Conservation (phyloP, 1,139 yeast species). For the Torulaspora pretoriensis region DNA sequence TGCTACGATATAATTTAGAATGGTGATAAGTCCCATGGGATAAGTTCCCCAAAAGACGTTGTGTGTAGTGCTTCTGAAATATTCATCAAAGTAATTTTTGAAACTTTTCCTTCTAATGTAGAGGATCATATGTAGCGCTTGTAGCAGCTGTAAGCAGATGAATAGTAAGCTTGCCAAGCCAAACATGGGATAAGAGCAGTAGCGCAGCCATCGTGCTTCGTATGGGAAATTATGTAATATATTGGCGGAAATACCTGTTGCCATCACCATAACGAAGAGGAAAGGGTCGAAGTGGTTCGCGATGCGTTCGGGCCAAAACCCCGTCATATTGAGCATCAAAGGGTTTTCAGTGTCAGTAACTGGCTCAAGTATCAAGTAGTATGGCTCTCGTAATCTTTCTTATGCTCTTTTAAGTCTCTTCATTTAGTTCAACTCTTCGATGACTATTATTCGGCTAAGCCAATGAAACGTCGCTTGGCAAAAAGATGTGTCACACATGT, state of each 20-base stretch:
- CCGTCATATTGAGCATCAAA: not conserved
- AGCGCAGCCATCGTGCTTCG: conserved; percentile 54
- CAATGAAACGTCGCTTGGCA: no score
- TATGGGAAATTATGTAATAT: conserved; percentile 64
- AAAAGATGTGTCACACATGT: no score
- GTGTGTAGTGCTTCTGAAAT: conserved; percentile 40
- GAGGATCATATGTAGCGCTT: conserved; percentile 19
- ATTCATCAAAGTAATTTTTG: conserved; percentile 18
- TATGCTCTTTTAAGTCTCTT: no score
- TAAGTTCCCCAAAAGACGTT: conserved; percentile 70
- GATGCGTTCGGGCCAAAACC: conserved; percentile 1
- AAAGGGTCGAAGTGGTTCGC: conserved; percentile 44
- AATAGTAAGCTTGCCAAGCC: conserved; percentile 52
- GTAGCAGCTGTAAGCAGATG: conserved; percentile 38
- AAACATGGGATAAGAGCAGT: conserved; percentile 56
- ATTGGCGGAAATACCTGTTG: conserved; percentile 66
- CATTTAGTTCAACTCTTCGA: no score
- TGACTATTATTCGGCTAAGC: no score
- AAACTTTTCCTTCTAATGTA: conserved; percentile 14
- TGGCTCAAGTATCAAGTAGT: not conserved
- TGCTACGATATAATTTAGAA: conserved; percentile 50
- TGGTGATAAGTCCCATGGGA: conserved; percentile 71
- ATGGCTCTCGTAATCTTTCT: no score
- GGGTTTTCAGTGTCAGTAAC: not conserved
- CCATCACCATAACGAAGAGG: conserved; percentile 78